Percentiles rank a stretch among this genome's conserved stretches.
phyloP scores from a whole-genome alignment of 2,329 filamentous ascomycete genomes.

The Phialophora macrospora region DNA sequence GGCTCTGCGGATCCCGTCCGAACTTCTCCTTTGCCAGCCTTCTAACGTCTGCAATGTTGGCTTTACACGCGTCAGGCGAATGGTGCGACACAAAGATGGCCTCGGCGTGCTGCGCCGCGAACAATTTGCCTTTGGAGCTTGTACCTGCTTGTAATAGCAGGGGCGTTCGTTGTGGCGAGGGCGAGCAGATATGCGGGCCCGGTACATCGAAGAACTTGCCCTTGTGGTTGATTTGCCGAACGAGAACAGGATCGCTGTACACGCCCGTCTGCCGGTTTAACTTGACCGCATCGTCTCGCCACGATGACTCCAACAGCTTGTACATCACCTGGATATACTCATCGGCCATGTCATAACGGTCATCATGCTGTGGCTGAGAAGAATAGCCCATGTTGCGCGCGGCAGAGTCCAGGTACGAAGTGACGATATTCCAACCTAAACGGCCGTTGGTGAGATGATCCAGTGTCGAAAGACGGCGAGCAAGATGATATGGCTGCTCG shows the following conservation, averaged over 20 bases:
- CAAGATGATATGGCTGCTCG: slow-evolving; percentile 70
- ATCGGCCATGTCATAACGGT: slow-evolving; percentile 66
- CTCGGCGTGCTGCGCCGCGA: slow-evolving; percentile 64
- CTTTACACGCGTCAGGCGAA: slow-evolving; percentile 62
- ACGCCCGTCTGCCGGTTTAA: slow-evolving; percentile 62
- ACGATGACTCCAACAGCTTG: slow-evolving; percentile 59
- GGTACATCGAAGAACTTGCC: slow-evolving; percentile 57
- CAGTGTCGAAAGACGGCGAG: slow-evolving; percentile 65
- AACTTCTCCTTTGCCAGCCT: slow-evolving; percentile 54
- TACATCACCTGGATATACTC: slow-evolving; percentile 55
- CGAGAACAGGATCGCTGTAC: slow-evolving; percentile 63
- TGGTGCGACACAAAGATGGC: slow-evolving; percentile 64
- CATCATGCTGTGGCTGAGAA: slow-evolving; percentile 66
- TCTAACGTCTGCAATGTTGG: slow-evolving; percentile 56
- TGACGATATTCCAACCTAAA: slow-evolving; percentile 68
- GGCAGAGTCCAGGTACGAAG: slow-evolving; percentile 69
- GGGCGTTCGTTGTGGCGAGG: slow-evolving; percentile 62
- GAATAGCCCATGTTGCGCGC: slow-evolving; percentile 65
- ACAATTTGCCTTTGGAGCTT: slow-evolving; percentile 61
- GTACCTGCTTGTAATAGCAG: slow-evolving; percentile 65
- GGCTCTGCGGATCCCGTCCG: slow-evolving; percentile 60
- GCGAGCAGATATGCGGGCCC: slow-evolving; percentile 56
- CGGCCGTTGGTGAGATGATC: slow-evolving; percentile 69
- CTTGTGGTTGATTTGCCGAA: slow-evolving; percentile 69
- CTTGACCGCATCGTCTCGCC: slow-evolving; percentile 69